These are phyloP conservation scores for Eucalyptus pauciflora DNA, from an alignment of 345 rosid genomes.

Conservation along the genomic window DNA sequence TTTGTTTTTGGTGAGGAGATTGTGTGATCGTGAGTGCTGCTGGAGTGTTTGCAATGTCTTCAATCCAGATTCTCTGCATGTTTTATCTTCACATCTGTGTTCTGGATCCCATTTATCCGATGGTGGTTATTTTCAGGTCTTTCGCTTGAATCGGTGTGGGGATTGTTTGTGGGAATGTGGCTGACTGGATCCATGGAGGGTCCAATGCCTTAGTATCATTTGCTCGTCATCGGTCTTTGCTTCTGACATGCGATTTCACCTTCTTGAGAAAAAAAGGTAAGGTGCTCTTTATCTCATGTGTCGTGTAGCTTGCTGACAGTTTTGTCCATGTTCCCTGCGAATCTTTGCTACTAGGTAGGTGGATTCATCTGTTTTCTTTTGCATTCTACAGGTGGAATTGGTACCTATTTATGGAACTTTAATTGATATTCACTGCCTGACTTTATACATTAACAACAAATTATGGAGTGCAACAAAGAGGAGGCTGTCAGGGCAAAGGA, in stretches of 20 bases:
- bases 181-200: background rate
- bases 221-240: background rate
- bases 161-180: background rate
- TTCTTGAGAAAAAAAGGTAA: background rate
- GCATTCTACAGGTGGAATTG: background rate
- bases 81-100: background rate
- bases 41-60: background rate
- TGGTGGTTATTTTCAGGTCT: background rate
- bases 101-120: background rate
- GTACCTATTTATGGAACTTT: background rate
- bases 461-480: conserved; percentile 86
- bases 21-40: background rate
- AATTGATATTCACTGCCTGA: background rate
- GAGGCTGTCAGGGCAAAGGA: conserved; percentile 68
- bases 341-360: background rate
- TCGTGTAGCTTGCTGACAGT: background rate
- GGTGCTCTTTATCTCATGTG: background rate
- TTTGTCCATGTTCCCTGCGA: background rate
- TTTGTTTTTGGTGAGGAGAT: background rate
- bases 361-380: background rate
- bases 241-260: background rate
- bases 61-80: background rate
- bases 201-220: background rate
- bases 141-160: background rate
- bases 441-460: background rate